These are phyloP conservation scores for Ormosia emarginata DNA, from an alignment of 306 rosid genomes.

Conservation along the genomic window DNA sequence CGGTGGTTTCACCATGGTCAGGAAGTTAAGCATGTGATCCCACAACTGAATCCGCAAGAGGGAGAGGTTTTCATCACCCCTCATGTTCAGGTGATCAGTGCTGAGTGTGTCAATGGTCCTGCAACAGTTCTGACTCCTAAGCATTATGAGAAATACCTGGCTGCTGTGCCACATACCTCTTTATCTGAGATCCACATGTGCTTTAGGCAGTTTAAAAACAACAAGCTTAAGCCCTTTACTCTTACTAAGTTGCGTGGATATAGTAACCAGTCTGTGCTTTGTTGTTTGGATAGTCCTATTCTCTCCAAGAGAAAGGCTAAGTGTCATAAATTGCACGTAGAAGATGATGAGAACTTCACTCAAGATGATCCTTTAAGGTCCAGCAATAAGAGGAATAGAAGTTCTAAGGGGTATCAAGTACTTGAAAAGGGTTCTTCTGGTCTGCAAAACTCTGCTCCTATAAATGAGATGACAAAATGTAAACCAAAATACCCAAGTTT, in stretches of 20 bases:
- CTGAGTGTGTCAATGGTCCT: slow-evolving; percentile 75
- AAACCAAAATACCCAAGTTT: slow-evolving; percentile 52
- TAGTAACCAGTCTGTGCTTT: slow-evolving; percentile 57
- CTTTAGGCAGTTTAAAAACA: slow-evolving; percentile 61
- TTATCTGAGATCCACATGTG: slow-evolving; percentile 57
- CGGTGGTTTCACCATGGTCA: slow-evolving; percentile 74
- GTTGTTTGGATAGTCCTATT: slow-evolving; percentile 37
- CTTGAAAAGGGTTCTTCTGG: slow-evolving; percentile 37
- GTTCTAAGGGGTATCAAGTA: slow-evolving; percentile 31
- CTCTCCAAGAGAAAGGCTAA: slow-evolving; percentile 42
- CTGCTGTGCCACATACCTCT: slow-evolving; percentile 29
- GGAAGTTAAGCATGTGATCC: slow-evolving; percentile 54
- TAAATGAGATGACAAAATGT: slow-evolving; percentile 27
- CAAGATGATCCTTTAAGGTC: slow-evolving; percentile 41
- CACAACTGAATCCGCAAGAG: slow-evolving; percentile 57
- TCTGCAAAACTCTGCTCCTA: slow-evolving; percentile 21
- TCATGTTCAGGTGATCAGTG: slow-evolving; percentile 80
- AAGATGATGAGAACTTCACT: slow-evolving; percentile 43
- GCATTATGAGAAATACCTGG: slow-evolving; percentile 62
- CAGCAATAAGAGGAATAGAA: slow-evolving; percentile 43
- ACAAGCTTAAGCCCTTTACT: slow-evolving; percentile 61
- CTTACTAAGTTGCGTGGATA: slow-evolving; percentile 70
- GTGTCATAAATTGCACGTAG: slow-evolving; percentile 22
- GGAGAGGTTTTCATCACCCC: slow-evolving; percentile 82
- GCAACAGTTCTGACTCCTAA: slow-evolving; percentile 74